These are phyloP conservation scores for Geotrichum aggregatum DNA, from an alignment of 1,139 yeast genomes.

Conservation along the genomic window DNA sequence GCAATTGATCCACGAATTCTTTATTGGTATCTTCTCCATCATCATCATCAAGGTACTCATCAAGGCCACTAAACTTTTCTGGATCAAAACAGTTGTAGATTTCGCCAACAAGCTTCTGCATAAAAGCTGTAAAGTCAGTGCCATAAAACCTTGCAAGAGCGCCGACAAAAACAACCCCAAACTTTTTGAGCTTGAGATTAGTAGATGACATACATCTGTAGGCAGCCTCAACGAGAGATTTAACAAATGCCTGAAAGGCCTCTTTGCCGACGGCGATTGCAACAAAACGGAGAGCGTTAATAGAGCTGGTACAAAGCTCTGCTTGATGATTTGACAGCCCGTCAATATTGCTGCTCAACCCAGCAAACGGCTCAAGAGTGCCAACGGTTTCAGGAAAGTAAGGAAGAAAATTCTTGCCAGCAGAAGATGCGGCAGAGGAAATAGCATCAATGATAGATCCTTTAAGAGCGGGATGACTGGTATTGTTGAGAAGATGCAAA, in stretches of 20 bases:
- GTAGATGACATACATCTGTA: constrained; percentile 72
- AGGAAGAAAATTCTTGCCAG: constrained; percentile 83
- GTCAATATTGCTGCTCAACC: constrained; percentile 39
- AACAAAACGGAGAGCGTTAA: constrained; percentile 91
- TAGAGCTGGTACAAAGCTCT: constrained; percentile 76
- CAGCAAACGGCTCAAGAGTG: constrained; percentile 74
- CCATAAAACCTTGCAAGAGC: constrained; percentile 95
- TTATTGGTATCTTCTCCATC: no score
- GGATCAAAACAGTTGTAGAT: constrained; percentile 80
- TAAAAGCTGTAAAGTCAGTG: constrained; percentile 80
- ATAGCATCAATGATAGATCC: constrained; percentile 91
- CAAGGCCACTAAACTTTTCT: constrained; percentile 42
- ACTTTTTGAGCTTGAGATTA: constrained; percentile 83
- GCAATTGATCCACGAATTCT: constrained; percentile 67
- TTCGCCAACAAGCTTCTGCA: constrained; percentile 77
- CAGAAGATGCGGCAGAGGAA: constrained; percentile 94
- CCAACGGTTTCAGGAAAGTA: constrained; percentile 78
- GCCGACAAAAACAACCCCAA: constrained; percentile 92
- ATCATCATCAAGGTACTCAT: constrained; percentile 31
- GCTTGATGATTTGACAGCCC: constrained; percentile 38
- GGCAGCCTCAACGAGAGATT: constrained; percentile 86
- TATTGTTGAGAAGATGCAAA: constrained; percentile 68
- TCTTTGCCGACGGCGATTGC: constrained; percentile 96
- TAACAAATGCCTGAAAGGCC: constrained; percentile 77
- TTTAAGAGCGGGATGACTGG: constrained; percentile 64